Evolutionary conservation across 805 yeast species (phyloP).

Genomic region (Saccharomycopsis malanga): DNA sequence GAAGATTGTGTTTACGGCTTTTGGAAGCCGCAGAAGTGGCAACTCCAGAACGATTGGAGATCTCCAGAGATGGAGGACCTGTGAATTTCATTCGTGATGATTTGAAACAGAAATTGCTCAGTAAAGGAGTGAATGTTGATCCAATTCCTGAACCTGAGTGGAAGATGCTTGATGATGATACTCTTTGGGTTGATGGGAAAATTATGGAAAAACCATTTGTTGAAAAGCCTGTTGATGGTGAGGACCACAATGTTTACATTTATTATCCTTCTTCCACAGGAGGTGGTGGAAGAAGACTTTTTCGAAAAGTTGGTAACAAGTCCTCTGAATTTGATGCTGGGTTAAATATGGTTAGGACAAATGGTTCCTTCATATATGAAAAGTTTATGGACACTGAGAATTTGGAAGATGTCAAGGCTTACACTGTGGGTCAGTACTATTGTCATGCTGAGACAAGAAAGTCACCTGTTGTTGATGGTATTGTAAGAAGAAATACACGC

Average conservation of each 20-base stretch:
- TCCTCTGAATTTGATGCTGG: constrained; percentile 92
- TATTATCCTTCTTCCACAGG: constrained; percentile 85
- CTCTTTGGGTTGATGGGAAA: constrained; percentile 67
- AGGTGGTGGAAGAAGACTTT: constrained; percentile 94
- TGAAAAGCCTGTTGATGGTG: constrained; percentile 98
- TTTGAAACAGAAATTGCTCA: constrained; percentile 49
- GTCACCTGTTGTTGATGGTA: constrained; percentile 99
- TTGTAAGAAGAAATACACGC: constrained; percentile 92
- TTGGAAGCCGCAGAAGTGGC: constrained; percentile 80
- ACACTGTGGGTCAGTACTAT: constrained; percentile 83
- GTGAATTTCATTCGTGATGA: constrained; percentile 52
- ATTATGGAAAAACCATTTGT: constrained; percentile 83
- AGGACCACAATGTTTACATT: constrained; percentile 92
- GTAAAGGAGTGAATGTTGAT: constrained; percentile 50
- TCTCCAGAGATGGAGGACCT: constrained; percentile 97
- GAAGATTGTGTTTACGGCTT: constrained; percentile 76
- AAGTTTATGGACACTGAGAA: constrained; percentile 96
- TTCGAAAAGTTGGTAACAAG: constrained; percentile 94
- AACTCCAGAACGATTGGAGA: constrained; percentile 82
- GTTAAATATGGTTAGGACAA: constrained; percentile 66
- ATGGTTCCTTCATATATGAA: constrained; percentile 89
- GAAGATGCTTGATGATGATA: constrained; percentile 85
- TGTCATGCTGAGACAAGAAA: constrained; percentile 99
- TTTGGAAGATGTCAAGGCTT: constrained; percentile 97
- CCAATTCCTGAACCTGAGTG: constrained; percentile 60